These are phyloP conservation scores for Jasminum sambac DNA, from an alignment of 257 asterid species.

Conservation along the genomic window DNA sequence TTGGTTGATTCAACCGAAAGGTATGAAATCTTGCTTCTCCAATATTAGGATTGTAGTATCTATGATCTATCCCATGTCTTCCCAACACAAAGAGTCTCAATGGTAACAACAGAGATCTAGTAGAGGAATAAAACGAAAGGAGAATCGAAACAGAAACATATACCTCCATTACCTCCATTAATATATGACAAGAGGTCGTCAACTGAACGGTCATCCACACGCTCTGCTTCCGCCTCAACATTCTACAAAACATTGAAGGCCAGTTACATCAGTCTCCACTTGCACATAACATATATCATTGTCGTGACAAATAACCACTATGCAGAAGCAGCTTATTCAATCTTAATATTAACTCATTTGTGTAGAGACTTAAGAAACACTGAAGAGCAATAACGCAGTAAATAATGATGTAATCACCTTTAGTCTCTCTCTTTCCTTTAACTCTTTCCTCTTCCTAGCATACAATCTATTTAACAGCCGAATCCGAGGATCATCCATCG, in stretches of 20 bases:
- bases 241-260: constrained; percentile 45
- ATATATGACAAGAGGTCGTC: constrained; percentile 91
- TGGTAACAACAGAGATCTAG: not conserved
- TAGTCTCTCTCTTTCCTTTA: constrained; percentile 71
- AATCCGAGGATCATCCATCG: constrained; percentile 92
- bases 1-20: constrained; percentile 2
- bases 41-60: constrained; percentile 10
- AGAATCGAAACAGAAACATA: constrained; percentile 11
- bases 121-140: not conserved
- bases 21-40: constrained; percentile 4
- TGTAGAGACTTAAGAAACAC: constrained; percentile 20
- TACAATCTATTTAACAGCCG: constrained; percentile 83
- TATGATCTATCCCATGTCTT: constrained; percentile 9
- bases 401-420: constrained; percentile 53
- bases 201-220: constrained; percentile 82
- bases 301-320: constrained; percentile 20
- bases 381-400: constrained; percentile 20
- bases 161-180: constrained; percentile 79
- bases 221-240: constrained; percentile 79
- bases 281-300: constrained; percentile 10
- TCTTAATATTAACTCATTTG: constrained; percentile 20
- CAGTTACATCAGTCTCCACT: constrained; percentile 34
- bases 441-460: constrained; percentile 92
- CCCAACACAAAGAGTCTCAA: not conserved
- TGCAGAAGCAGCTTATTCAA: constrained; percentile 24